Base-by-base conservation (phyloP, 2,329 filamentous ascomycete species). In the Pseudodiploospora longispora region DNA sequence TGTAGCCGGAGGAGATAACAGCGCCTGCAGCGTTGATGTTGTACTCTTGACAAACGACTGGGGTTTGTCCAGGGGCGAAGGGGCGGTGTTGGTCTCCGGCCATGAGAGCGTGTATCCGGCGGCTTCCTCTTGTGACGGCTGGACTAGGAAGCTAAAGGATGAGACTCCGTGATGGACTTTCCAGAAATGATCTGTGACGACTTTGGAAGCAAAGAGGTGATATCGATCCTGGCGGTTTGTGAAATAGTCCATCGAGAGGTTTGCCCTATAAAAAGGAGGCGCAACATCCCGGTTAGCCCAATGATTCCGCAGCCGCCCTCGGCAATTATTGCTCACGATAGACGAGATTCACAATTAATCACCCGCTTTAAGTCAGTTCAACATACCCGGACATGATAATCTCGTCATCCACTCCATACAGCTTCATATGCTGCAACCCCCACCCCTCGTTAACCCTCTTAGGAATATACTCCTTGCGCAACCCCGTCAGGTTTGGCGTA, bases 351-450 rank as follows among this genome's bases (percentile, higher is more conserved):
- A 19, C 19, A 6, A 30, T 4, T 10, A 8, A 9, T 2, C 34
- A 12, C 10, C 30, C 9, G 19, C 6, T 3, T 3, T 28, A 6
- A 4, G 10, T 4, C 6, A 6, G 4, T 10, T 4, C 4, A 43
- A 45, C 70, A 50, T 75, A 87, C 79, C 89, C 90, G 6, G 90
- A 95, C 56, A 98, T 79, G 52, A 98, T 91, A 46, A 98, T 85
- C 63, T 95, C 89, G 58, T 98, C 89, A 56, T 98, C 93, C 27
- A 95, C 71, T 0, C 93, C 93, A 55, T 98, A 98, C 1, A 98
- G 72, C 73, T 98, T 98, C 91, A 98, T 98, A 60, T 98, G 93
- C 61, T 98, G 93, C 49, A 98, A 67, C 1, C 93, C 93, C 93
- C 93, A 98, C 12, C 93, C 93, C 67, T 98, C 93, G 55, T 98